Percentiles rank a stretch among this genome's conserved stretches.
Conservation (phyloP, 2,329 filamentous ascomycete species). For the Nothophaeocryptopus gaeumannii region DNA sequence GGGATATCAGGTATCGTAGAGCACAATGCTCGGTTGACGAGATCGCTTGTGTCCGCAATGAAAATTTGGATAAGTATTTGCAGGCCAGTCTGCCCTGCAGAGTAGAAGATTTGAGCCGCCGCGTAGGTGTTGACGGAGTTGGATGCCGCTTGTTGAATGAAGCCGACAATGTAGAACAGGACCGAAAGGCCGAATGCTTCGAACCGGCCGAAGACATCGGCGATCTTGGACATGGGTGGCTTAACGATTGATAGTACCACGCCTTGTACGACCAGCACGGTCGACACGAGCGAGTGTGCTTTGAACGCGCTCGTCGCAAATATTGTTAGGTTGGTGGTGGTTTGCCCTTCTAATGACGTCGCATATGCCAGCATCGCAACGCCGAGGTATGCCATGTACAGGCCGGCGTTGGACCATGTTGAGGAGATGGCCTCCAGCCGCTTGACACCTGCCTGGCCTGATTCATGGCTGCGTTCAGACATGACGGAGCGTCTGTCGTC, state of each 20-base stretch:
- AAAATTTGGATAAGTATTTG: slow-evolving; percentile 63
- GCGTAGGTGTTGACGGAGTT: slow-evolving; percentile 55
- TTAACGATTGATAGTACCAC: slow-evolving; percentile 62
- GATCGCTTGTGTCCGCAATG: slow-evolving; percentile 60
- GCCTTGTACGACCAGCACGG: slow-evolving; percentile 61
- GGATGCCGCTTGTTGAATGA: slow-evolving; percentile 57
- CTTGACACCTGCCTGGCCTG: slow-evolving; percentile 48
- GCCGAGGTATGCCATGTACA: slow-evolving; percentile 49
- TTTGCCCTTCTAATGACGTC: slow-evolving; percentile 65
- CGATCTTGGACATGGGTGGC: slow-evolving; percentile 60
- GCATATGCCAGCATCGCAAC: slow-evolving; percentile 54
- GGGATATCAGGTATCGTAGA: slow-evolving; percentile 59
- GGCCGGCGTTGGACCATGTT: slow-evolving; percentile 48
- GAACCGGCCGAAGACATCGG: slow-evolving; percentile 61
- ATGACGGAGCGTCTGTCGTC: slow-evolving; percentile 23
- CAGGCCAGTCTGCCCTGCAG: slow-evolving; percentile 58
- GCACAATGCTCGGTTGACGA: slow-evolving; percentile 59
- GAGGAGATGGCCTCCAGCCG: slow-evolving; percentile 49
- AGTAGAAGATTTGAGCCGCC: slow-evolving; percentile 60
- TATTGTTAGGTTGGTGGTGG: slow-evolving; percentile 58
- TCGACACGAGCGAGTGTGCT: slow-evolving; percentile 63
- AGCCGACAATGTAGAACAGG: slow-evolving; percentile 55
- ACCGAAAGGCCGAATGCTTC: slow-evolving; percentile 58
- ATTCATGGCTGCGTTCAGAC: slow-evolving; percentile 27
- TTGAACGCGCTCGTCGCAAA: slow-evolving; percentile 66